Conservation (phyloP, 2,329 filamentous ascomycete genomes). For the Exutisphaerella laricina region DNA sequence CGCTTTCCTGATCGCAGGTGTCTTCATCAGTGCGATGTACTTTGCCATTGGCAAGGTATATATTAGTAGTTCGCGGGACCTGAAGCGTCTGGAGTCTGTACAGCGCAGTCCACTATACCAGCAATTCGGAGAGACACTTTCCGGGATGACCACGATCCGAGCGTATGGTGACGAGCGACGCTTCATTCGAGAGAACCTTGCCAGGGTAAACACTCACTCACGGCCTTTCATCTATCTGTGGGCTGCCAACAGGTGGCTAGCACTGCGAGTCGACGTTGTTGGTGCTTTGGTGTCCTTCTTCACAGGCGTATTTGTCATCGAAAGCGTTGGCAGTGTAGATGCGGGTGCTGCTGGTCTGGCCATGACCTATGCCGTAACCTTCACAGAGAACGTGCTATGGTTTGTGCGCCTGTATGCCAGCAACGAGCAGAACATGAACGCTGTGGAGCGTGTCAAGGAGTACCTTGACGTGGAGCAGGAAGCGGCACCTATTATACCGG, state of each 20-base stretch:
- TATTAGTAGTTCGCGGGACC: constrained; percentile 82
- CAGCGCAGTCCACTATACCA: constrained; percentile 94
- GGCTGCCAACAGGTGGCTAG: constrained; percentile 95
- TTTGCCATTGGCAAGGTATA: constrained; percentile 81
- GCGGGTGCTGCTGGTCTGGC: constrained; percentile 89
- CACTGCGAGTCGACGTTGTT: constrained; percentile 83
- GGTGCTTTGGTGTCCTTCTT: constrained; percentile 92
- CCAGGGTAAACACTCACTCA: constrained; percentile 81
- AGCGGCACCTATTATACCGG: constrained; percentile 68
- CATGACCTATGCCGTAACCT: constrained; percentile 90
- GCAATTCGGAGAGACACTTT: constrained; percentile 93
- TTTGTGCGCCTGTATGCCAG: constrained; percentile 87
- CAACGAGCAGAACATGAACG: constrained; percentile 99
- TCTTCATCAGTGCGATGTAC: constrained; percentile 81
- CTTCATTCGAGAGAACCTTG: constrained; percentile 87
- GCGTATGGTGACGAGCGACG: constrained; percentile 91
- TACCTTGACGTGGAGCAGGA: constrained; percentile 96
- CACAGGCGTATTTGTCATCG: constrained; percentile 82
- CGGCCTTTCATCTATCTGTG: constrained; percentile 94
- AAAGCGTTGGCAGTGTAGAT: constrained; percentile 76
- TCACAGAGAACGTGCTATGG: constrained; percentile 96
- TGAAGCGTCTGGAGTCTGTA: constrained; percentile 91
- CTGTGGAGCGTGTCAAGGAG: constrained; percentile 94
- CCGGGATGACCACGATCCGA: constrained; percentile 91
- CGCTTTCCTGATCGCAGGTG: constrained; percentile 76